Evolutionary conservation across 257 asterid species (phyloP).

Genomic region (Solanum sitiens): DNA sequence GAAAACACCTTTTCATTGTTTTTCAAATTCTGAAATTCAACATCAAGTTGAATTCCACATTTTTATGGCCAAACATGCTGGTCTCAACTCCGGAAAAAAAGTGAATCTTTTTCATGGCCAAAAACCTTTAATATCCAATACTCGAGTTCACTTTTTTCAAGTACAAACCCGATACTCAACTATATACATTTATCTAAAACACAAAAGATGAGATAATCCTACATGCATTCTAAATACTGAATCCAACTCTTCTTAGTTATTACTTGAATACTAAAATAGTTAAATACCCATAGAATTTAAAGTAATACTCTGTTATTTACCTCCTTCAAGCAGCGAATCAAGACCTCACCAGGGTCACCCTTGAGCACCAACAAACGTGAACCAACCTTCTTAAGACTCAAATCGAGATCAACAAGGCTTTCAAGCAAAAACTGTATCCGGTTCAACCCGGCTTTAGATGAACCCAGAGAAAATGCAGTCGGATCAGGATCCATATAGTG

Average conservation of each 20-base stretch:
- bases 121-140: not conserved
- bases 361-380: slow-evolving; percentile 81
- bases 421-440: slow-evolving; percentile 73
- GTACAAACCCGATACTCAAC: not conserved
- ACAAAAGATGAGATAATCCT: not conserved
- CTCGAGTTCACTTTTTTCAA: not conserved
- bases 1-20: not conserved
- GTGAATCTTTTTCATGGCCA: not conserved
- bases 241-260: not conserved
- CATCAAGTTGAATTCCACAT: not conserved
- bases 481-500: slow-evolving; percentile 88
- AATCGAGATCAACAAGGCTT: slow-evolving; percentile 69
- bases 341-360: slow-evolving; percentile 70
- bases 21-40: no score
- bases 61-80: not conserved
- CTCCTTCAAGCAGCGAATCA: slow-evolving; percentile 68
- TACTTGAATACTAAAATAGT: not conserved
- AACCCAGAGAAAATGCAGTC: slow-evolving; percentile 55
- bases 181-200: not conserved
- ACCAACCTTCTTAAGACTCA: slow-evolving; percentile 50
- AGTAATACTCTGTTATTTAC: slow-evolving; percentile 7
- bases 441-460: slow-evolving; percentile 69
- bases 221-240: not conserved
- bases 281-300: not conserved
- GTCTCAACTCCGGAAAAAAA: no score